Percentiles rank a stretch among this genome's conserved stretches.
Conservation (phyloP, 805 yeast genomes). For the Metschnikowia similis region DNA sequence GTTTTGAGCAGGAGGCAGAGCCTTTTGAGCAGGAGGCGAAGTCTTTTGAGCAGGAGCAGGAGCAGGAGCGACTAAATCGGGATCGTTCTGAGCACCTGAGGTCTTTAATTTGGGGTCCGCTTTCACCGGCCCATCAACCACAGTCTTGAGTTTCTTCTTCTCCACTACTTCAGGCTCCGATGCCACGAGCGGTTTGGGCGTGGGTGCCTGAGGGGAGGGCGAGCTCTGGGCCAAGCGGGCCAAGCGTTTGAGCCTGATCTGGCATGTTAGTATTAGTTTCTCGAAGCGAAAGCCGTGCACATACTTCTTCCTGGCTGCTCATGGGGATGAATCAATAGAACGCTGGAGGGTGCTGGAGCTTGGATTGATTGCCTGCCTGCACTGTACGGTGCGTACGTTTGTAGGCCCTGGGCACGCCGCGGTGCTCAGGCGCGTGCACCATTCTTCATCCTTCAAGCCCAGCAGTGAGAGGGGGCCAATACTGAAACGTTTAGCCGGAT, state of each 20-base stretch:
- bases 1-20: neutral
- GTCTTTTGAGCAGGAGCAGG: neutral
- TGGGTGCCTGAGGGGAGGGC: slow-evolving; percentile 2
- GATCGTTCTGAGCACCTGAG: neutral
- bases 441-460: too few species aligned
- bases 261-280: slow-evolving; percentile 6
- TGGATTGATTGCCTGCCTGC: neutral
- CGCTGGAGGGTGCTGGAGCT: neutral
- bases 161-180: neutral
- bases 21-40: neutral
- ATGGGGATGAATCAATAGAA: slow-evolving; percentile 4
- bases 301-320: slow-evolving; percentile 18
- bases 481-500: too few species aligned
- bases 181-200: neutral
- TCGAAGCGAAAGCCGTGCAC: neutral
- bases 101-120: neutral
- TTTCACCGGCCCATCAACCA: neutral
- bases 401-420: neutral
- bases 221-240: slow-evolving; percentile 41
- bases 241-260: slow-evolving; percentile 50
- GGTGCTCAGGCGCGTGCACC: neutral
- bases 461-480: too few species aligned
- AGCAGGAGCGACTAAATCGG: neutral
- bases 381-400: neutral
- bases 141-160: slow-evolving; percentile 1